These are phyloP conservation scores for Penicillium ucsense DNA, from an alignment of 495 filamentous ascomycete genomes.

Conservation along the genomic window DNA sequence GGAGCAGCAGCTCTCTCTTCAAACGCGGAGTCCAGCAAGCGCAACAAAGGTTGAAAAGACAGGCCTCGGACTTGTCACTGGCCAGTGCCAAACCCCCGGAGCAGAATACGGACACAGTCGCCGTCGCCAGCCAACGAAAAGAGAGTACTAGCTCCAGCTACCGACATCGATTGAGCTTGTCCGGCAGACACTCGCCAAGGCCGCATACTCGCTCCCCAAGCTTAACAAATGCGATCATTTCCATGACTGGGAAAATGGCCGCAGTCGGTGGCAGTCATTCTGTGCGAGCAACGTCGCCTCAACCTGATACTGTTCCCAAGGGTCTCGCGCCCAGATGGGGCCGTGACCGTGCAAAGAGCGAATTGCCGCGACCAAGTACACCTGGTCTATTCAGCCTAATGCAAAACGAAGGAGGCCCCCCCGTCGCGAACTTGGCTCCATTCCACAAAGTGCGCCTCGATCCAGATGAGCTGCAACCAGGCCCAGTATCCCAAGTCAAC, in stretches of 20 bases:
- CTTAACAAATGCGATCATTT: conserved; percentile 53
- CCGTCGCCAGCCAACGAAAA: conserved; percentile 20
- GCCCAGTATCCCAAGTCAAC: conserved; percentile 5
- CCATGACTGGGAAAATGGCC: conserved; percentile 51
- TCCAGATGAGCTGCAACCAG: background rate
- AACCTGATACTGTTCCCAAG: conserved; percentile 43
- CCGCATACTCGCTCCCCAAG: conserved; percentile 50
- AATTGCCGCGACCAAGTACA: conserved; percentile 43
- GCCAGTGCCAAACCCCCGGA: conserved; percentile 18
- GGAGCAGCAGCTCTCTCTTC: conserved; percentile 32
- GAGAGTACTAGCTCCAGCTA: conserved; percentile 42
- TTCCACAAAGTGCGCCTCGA: conserved; percentile 14
- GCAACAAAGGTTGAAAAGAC: conserved; percentile 22
- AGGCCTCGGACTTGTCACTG: conserved; percentile 25
- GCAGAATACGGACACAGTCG: conserved; percentile 20
- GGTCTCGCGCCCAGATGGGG: conserved; percentile 39
- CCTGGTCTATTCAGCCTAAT: conserved; percentile 37
- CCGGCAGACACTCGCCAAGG: conserved; percentile 37
- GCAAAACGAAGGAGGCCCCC: conserved; percentile 39
- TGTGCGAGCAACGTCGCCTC: conserved; percentile 35
- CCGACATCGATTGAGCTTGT: conserved; percentile 46
- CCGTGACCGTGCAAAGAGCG: conserved; percentile 67
- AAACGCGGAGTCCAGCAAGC: conserved; percentile 44
- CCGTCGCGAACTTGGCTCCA: conserved; percentile 33
- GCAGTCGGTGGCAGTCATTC: conserved; percentile 55